These are phyloP conservation scores for Cyberlindnera amylophila DNA, from an alignment of 805 yeast genomes.

Conservation along the genomic window DNA sequence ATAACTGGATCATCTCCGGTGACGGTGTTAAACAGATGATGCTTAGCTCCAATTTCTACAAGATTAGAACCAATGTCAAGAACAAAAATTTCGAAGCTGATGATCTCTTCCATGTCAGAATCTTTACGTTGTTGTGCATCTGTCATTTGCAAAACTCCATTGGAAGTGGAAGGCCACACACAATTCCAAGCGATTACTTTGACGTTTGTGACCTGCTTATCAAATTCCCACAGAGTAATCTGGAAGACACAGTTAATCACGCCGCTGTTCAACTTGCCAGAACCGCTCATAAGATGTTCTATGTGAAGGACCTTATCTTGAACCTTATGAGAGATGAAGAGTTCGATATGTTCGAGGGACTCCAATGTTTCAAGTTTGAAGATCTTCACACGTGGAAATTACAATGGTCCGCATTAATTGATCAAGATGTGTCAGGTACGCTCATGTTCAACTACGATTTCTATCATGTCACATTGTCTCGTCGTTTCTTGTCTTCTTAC, in stretches of 20 bases:
- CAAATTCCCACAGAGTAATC: constrained; percentile 45
- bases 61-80: constrained; percentile 35
- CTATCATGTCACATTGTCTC: constrained; percentile 39
- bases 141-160: constrained; percentile 49
- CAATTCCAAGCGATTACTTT: constrained; percentile 36
- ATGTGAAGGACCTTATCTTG: constrained; percentile 21
- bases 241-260: constrained; percentile 53
- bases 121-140: constrained; percentile 49
- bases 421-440: constrained; percentile 46
- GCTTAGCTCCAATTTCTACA: constrained; percentile 41
- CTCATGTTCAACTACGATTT: constrained; percentile 46
- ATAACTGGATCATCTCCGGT: constrained; percentile 50
- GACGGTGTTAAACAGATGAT: constrained; percentile 48
- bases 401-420: constrained; percentile 42
- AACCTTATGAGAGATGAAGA: constrained; percentile 22
- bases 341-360: constrained; percentile 14
- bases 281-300: constrained; percentile 24
- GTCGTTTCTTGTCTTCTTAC: constrained; percentile 35
- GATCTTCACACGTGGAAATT: constrained; percentile 38
- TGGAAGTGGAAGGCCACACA: constrained; percentile 45
- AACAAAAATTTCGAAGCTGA: constrained; percentile 28
- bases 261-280: constrained; percentile 43
- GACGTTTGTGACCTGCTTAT: constrained; percentile 41
- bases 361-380: constrained; percentile 19
- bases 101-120: constrained; percentile 52